Conservation (phyloP, 805 yeast species). For the Maudiozyma turicensis region DNA sequence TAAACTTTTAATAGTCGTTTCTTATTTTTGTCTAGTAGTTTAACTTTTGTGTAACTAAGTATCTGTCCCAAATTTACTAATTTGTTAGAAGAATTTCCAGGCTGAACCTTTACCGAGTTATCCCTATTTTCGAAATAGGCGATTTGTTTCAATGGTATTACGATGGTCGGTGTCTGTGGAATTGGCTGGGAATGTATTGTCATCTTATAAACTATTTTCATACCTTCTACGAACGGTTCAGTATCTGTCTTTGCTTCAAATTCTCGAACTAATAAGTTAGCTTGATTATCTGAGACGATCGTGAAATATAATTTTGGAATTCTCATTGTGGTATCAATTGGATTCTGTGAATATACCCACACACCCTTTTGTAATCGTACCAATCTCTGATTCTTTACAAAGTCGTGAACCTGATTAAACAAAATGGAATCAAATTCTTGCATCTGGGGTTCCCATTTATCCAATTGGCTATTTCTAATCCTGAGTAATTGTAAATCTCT, state of each 20-base stretch:
- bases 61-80: conserved; percentile 51
- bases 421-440: conserved; percentile 41
- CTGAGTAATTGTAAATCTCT: conserved; percentile 45
- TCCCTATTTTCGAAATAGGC: conserved; percentile 41
- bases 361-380: conserved; percentile 64
- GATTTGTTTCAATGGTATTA: conserved; percentile 45
- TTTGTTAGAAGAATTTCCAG: conserved; percentile 21
- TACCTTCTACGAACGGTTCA: conserved; percentile 52
- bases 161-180: conserved; percentile 20
- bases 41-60: conserved; percentile 46
- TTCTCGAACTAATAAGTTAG: conserved; percentile 50
- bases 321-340: conserved; percentile 24
- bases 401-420: conserved; percentile 50
- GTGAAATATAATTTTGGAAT: conserved; percentile 43
- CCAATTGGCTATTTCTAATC: conserved; percentile 30
- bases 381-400: conserved; percentile 68
- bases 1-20: conserved; percentile 47
- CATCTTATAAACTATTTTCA: conserved; percentile 26
- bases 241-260: conserved; percentile 38
- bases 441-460: conserved; percentile 39
- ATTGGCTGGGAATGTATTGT: background rate
- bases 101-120: conserved; percentile 26
- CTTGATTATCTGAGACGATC: conserved; percentile 57
- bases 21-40: conserved; percentile 35
- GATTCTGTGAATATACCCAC: conserved; percentile 66